Evolutionary conservation across 2,329 filamentous ascomycete species (phyloP), one percentile per base, ranked within the genome.

Genomic region (Lecanoromycetidae sp.): DNA sequence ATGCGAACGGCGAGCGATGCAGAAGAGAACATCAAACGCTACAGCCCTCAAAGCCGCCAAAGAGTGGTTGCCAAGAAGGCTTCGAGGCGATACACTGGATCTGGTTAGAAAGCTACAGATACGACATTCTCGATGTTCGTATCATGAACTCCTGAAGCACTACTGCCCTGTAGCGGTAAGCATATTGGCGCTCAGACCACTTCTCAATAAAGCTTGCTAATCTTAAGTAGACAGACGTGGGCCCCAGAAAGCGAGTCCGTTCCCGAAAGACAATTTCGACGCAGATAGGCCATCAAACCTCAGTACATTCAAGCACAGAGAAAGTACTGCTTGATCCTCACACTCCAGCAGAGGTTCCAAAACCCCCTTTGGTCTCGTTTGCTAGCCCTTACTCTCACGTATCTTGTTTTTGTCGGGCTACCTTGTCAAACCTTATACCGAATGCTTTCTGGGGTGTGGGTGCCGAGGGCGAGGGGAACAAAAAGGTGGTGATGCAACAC

Each of bases 371-470:
- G 15, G 23, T 36, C 19, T 42, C 38, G 32, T 27, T 47, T 25
- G 45, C 45, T 30, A 86, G 79, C 13, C 75, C 84, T 0, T 54
- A 68, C 3, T 67, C 78, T 1, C 73, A 78, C 39, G 84, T 96
- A 2, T 94, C 88, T 3, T 82, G 85, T 0, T 96, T 94, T 59
- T 94, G 87, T 61, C 83, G 82, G 58, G 82, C 86, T 2, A 80
- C 82, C 0, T 59, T 95, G 25, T 69, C 68, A 17, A 83, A 75
- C 49, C 67, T 95, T 13, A 74, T 98, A 23, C 90, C 90, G 0
- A 67, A 71, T 35, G 75, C 70, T 2, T 82, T 94, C 48, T 94
- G 84, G 79, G 87, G 88, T 0, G 55, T 60, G 15, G 75, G 73
- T 1, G 60, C 71, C 1, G 62, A 64, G 0, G 72, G 73, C 29